Percentiles rank a stretch among this genome's conserved stretches.
These are phyloP conservation scores for Tricholomella constricta DNA, from an alignment of 768 basidiomycete genomes.

Conservation along the genomic window DNA sequence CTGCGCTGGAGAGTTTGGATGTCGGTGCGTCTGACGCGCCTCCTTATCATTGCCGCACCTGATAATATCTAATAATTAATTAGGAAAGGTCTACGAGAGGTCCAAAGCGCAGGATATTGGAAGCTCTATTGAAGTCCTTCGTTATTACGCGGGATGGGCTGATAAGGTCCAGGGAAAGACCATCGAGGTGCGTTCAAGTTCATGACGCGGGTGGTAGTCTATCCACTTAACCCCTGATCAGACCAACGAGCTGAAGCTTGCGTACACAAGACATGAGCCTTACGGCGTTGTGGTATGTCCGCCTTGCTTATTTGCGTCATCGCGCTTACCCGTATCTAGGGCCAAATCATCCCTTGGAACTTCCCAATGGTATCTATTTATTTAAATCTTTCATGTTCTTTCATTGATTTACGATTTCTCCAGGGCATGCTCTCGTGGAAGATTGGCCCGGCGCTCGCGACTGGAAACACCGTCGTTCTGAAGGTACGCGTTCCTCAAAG, in stretches of 20 bases:
- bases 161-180: conserved; percentile 78
- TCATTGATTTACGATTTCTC: background rate
- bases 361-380: conserved; percentile 31
- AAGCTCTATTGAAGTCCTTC: conserved; percentile 47
- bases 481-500: conserved; percentile 28
- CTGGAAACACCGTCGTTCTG: conserved; percentile 64
- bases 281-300: conserved; percentile 46
- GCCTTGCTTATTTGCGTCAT: background rate
- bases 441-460: conserved; percentile 32
- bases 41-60: background rate
- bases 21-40: conserved; percentile 21
- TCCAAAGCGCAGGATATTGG: conserved; percentile 51
- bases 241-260: conserved; percentile 29
- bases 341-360: conserved; percentile 65
- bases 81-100: conserved; percentile 57
- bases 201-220: too few relatives aligned
- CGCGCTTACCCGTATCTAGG: conserved; percentile 15
- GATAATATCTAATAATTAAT: background rate
- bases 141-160: conserved; percentile 86
- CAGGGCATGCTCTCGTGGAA: conserved; percentile 32
- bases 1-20: conserved; percentile 29
- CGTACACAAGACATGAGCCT: conserved; percentile 52
- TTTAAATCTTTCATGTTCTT: background rate
- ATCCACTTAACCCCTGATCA: conserved; percentile 6
- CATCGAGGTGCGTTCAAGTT: conserved; percentile 50